Evolutionary conservation across 2,329 filamentous ascomycete species (phyloP), one percentile per base, ranked within the genome.

Genomic region (Trichoderma harzianum): DNA sequence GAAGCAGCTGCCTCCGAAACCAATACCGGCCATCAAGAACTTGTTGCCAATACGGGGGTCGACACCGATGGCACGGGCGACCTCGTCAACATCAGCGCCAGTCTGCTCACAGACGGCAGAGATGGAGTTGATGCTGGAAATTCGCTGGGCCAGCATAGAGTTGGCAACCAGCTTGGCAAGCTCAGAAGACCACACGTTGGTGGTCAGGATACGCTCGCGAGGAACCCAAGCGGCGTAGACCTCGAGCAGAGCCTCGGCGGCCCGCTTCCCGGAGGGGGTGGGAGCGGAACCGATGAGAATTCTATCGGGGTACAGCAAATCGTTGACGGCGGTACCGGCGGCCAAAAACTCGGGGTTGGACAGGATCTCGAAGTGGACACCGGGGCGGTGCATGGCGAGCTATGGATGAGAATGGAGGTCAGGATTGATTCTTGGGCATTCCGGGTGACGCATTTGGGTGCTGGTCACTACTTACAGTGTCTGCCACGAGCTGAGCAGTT

Each of bases 311-410:
- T 86, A 82, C 64, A 93, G 85, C 10, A 95, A 85, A 78, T 95
- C 90, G 60, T 87, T 84, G 73, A 95, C 87, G 5, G 93, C 92
- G 5, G 91, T 93, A 67, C 93, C 93, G 74, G 93, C 92, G 30
- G 93, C 91, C 57, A 95, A 84, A 78, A 95, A 95, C 79, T 95
- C 93, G 7, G 93, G 93, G 81, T 95, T 95, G 60, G 92, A 94
- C 30, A 95, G 86, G 70, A 95, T 89, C 78, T 94, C 91, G 78
- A 94, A 94, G 73, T 87, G 86, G 14, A 90, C 85, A 21, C 86
- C 87, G 1, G 91, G 90, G 14, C 88, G 88, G 76, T 89, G 87
- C 74, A 86, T 84, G 65, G 85, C 82, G 75, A 90, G 84, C 87
- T 89, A 28, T 16, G 21, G 71, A n/a, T n/a, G n/a, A 55, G 26